Evolutionary conservation across 2,329 filamentous ascomycete species (phyloP).

Genomic region (Epichloe sp.): DNA sequence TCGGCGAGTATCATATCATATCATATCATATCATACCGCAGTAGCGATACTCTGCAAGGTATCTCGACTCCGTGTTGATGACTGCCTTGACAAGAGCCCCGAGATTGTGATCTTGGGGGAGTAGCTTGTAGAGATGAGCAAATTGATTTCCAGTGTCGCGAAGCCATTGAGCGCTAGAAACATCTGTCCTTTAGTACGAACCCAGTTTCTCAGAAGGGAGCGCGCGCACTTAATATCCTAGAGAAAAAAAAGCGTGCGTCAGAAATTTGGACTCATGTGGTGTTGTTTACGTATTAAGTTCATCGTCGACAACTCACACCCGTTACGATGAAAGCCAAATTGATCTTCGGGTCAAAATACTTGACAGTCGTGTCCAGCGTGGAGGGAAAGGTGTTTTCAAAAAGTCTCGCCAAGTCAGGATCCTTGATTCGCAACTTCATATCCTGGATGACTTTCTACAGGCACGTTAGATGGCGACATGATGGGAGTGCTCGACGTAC

Average conservation of each 20-base stretch:
- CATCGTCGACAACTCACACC: constrained; percentile 62
- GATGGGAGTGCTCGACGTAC: constrained; percentile 1
- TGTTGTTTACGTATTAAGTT: constrained; percentile 17
- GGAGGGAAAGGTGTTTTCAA: constrained; percentile 75
- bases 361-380: constrained; percentile 71
- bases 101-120: constrained; percentile 43
- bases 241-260: not conserved
- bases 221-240: constrained; percentile 15
- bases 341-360: constrained; percentile 54
- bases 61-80: constrained; percentile 59
- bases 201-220: not conserved
- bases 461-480: not conserved
- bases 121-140: constrained; percentile 51
- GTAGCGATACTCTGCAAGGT: constrained; percentile 58
- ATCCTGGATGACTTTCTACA: constrained; percentile 15
- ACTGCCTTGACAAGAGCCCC: constrained; percentile 56
- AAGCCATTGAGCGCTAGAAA: constrained; percentile 44
- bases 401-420: constrained; percentile 56
- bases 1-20: not conserved
- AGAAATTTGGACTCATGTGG: constrained; percentile 18
- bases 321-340: constrained; percentile 67
- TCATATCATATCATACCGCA: constrained; percentile 31
- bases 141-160: constrained; percentile 70
- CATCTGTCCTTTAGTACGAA: not conserved
- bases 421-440: constrained; percentile 29